These are phyloP conservation scores for Phlyctochytrium bullatum DNA, from an alignment of 192 early-diverging fungal genomes.

Conservation along the genomic window DNA sequence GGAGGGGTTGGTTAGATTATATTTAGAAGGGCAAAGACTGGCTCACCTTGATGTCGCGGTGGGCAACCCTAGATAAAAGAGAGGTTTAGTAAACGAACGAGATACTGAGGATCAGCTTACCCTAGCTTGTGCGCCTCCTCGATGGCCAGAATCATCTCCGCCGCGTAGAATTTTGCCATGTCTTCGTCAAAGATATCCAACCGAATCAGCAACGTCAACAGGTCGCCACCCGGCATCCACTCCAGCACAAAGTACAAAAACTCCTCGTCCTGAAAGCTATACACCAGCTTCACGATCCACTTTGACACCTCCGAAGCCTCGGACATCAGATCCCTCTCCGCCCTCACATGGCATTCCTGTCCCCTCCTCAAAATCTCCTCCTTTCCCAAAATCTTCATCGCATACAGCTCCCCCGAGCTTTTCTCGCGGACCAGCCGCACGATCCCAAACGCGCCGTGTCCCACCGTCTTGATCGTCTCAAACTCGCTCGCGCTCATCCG, in stretches of 20 bases:
- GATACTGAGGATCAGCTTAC: conserved; percentile 11
- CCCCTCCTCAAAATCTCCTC: conserved; percentile 31
- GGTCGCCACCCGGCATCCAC: conserved; percentile 52
- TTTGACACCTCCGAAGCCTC: conserved; percentile 37
- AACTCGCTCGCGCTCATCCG: conserved; percentile 46
- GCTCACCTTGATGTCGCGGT: conserved; percentile 64
- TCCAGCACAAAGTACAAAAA: conserved; percentile 57
- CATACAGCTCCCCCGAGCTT: conserved; percentile 46
- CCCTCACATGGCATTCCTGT: conserved; percentile 51
- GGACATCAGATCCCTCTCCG: conserved; percentile 42
- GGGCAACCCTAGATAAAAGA: conserved; percentile 38
- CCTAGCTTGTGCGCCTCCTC: conserved; percentile 55
- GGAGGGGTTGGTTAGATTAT: too few relatives aligned
- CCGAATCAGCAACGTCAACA: conserved; percentile 44
- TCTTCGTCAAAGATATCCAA: conserved; percentile 37
- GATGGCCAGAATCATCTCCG: conserved; percentile 39
- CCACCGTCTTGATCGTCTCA: conserved; percentile 49
- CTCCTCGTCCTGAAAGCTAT: conserved; percentile 50
- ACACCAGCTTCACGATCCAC: conserved; percentile 52
- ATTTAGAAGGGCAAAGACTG: too few relatives aligned
- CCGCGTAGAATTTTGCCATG: conserved; percentile 26
- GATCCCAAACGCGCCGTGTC: conserved; percentile 61
- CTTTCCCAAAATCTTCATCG: conserved; percentile 52
- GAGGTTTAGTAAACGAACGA: background rate
- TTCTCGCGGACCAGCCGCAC: conserved; percentile 54